Conservation (phyloP, 495 filamentous ascomycete species). For the Thermochaetoides thermophila region DNA sequence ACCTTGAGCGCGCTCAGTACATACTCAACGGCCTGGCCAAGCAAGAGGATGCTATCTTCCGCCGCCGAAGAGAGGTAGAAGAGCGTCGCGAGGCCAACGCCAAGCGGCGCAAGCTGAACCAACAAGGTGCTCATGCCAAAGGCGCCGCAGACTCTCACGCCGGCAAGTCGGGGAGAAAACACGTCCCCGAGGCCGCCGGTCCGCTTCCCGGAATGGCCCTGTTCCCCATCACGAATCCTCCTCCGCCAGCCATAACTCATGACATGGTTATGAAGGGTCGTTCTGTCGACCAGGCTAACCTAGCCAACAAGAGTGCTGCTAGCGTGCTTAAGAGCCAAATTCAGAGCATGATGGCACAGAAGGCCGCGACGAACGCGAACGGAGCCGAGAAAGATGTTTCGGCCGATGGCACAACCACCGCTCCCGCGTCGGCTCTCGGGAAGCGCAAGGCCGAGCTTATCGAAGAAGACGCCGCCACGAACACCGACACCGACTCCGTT, state of each 20-base stretch:
- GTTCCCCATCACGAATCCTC: constrained; percentile 37
- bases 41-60: constrained; percentile 92
- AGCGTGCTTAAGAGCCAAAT: constrained; percentile 75
- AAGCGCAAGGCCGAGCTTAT: constrained; percentile 45
- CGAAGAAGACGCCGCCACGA: constrained; percentile 42
- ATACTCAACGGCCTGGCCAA: constrained; percentile 83
- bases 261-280: constrained; percentile 77
- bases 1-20: constrained; percentile 71
- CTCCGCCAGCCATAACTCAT: constrained; percentile 56
- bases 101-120: constrained; percentile 59
- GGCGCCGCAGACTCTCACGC: constrained; percentile 21
- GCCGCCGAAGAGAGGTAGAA: constrained; percentile 64
- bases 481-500: constrained; percentile 31
- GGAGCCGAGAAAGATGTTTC: not conserved
- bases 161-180: constrained; percentile 6
- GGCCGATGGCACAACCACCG: constrained; percentile 6
- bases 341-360: constrained; percentile 33
- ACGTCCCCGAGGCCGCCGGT: constrained; percentile 9
- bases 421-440: constrained; percentile 29
- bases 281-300: constrained; percentile 58
- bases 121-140: constrained; percentile 26
- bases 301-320: constrained; percentile 88
- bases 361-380: constrained; percentile 1
- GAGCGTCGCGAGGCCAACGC: constrained; percentile 63
- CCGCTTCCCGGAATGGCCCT: constrained; percentile 14